Evolutionary conservation across 1,284 basidiomycete genomes (phyloP).

Genomic region (Apiotrichum gamsii): DNA sequence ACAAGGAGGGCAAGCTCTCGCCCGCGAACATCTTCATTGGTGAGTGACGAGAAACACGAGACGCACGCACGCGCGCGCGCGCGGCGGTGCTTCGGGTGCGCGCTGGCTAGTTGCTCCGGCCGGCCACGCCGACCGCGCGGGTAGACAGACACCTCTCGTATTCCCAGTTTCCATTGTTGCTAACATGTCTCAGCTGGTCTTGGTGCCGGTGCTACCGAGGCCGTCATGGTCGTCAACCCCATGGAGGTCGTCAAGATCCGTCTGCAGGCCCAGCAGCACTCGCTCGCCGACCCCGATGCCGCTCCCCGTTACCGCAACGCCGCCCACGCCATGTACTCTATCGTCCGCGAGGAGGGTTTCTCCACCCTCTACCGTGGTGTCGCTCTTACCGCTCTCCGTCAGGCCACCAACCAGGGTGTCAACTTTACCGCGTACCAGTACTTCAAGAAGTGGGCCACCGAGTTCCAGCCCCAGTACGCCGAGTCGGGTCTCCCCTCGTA

Average conservation of each 20-base stretch:
- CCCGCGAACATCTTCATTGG: conserved; percentile 51
- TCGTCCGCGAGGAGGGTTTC: conserved; percentile 87
- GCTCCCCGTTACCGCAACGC: conserved; percentile 93
- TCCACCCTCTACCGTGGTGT: conserved; percentile 87
- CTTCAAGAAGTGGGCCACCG: conserved; percentile 75
- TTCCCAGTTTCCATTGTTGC: too few species aligned
- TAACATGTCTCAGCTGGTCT: conserved; percentile 64
- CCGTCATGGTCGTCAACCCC: conserved; percentile 88
- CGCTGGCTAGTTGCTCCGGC: too few species aligned
- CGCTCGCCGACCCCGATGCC: conserved; percentile 91
- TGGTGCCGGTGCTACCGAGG: conserved; percentile 89
- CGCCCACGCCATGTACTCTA: conserved; percentile 91
- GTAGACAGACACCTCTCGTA: too few species aligned
- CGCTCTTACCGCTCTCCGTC: conserved; percentile 82
- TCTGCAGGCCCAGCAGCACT: conserved; percentile 95
- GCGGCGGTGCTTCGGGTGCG: too few species aligned
- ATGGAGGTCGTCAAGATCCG: conserved; percentile 99
- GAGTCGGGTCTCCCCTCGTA: conserved; percentile 68
- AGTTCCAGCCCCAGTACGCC: conserved; percentile 67
- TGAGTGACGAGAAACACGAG: too few species aligned
- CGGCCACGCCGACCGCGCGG: too few species aligned
- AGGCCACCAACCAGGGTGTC: conserved; percentile 98
- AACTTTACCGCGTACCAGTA: conserved; percentile 99
- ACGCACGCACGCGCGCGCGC: too few species aligned
- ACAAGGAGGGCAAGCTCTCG: conserved; percentile 29